Conservation (phyloP, 768 basidiomycete species). For the Wakefieldia striispora region DNA sequence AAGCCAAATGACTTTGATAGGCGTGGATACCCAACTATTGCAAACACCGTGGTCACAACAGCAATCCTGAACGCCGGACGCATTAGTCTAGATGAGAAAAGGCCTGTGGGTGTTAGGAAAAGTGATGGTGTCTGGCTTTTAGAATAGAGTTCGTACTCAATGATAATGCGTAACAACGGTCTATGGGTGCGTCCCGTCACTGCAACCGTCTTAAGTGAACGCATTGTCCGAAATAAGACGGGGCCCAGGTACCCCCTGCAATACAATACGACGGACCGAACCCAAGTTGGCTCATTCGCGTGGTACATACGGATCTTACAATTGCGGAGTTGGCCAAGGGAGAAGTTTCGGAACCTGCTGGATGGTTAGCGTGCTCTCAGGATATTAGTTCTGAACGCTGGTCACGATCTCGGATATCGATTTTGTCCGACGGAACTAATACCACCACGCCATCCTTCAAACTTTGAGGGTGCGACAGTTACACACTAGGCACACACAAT, state of each 20-base stretch:
- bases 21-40: conserved; percentile 83
- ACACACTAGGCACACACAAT: background rate
- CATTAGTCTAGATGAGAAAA: conserved; percentile 86
- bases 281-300: background rate
- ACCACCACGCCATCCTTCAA: background rate
- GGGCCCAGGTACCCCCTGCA: background rate
- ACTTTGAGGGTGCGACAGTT: background rate
- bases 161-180: conserved; percentile 13
- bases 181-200: background rate
- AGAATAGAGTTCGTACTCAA: conserved; percentile 42
- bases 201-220: background rate
- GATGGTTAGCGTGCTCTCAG: background rate
- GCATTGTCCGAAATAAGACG: conserved; percentile 1
- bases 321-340: too few relatives aligned
- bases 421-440: background rate
- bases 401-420: background rate
- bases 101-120: conserved; percentile 76
- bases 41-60: conserved; percentile 83
- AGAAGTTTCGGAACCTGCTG: background rate
- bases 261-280: too few relatives aligned
- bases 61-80: conserved; percentile 90
- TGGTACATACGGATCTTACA: too few relatives aligned
- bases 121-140: conserved; percentile 63
- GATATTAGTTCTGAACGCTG: background rate
- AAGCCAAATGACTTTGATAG: conserved; percentile 73